Evolutionary conservation across 208 protist genomes (phyloP), one percentile per base, ranked within the genome.

Genomic region (Leishmania amazonensis): DNA sequence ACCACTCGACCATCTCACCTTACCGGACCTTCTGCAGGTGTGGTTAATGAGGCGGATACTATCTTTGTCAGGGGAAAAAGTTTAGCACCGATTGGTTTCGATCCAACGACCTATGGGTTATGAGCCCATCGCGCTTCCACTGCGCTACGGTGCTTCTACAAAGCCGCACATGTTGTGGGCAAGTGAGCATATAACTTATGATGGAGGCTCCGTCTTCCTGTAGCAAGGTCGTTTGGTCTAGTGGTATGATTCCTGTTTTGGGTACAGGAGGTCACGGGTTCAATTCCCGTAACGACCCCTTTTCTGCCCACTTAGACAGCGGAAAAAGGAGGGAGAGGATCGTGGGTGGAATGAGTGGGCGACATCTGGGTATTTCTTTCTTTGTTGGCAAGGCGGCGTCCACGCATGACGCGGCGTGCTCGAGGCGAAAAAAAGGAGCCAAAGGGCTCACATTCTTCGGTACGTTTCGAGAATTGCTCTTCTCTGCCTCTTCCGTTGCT

Each of bases 71-170:
- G 21, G 28, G 5, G 28, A 49, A 94, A 97, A 95, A 93, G 79
- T 31, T 79, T 96, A 97, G 94, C 94, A 97, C 89, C 94, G 94
- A 91, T 95, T 96, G 95, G 95, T 95, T 96, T 97, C 92, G 95
- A 97, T 96, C 95, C 95, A 96, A 95, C 93, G 95, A 92, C 95
- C 95, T 97, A 96, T 96, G 92, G 93, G 93, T 97, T 97, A 97
- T 96, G 93, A 97, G 95, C 93, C 95, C 92, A 96, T 96, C 95
- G 93, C 95, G 93, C 95, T 97, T 91, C 95, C 93, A 96, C 95
- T 97, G 95, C 93, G 95, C 95, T 94, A 97, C 95, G 93, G 89
- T 97, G 94, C 94, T 97, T 84, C 87, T 40, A 0, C 0, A 0
- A 11, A 1, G 0, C 11, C 5, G 13, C 9, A 15, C 13, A 0